Percentiles rank a stretch among this genome's conserved stretches.
Conservation (phyloP, 805 yeast species). For the Suhomyces prunicola region DNA sequence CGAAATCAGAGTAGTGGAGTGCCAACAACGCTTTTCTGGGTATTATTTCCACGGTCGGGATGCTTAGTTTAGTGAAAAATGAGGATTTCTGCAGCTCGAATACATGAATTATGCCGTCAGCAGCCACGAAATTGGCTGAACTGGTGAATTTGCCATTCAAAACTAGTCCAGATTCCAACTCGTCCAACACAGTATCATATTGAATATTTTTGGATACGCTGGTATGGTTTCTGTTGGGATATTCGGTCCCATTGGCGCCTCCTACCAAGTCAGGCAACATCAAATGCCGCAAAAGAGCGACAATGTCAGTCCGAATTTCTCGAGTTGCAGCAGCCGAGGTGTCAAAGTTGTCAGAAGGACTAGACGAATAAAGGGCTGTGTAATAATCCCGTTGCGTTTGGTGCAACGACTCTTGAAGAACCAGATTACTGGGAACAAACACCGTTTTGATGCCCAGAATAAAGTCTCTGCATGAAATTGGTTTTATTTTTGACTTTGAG, state of each 20-base stretch:
- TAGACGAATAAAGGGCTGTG: slow-evolving; percentile 20
- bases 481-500: slow-evolving; percentile 4
- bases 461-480: slow-evolving; percentile 25
- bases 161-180: slow-evolving; percentile 9
- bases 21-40: slow-evolving; percentile 39
- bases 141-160: slow-evolving; percentile 20
- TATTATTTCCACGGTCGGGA: slow-evolving; percentile 23
- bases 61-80: slow-evolving; percentile 20
- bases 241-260: slow-evolving; percentile 28
- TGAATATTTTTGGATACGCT: slow-evolving; percentile 9
- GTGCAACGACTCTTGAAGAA: slow-evolving; percentile 23
- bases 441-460: slow-evolving; percentile 25
- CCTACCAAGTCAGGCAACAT: slow-evolving; percentile 25
- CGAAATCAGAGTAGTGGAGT: slow-evolving; percentile 55
- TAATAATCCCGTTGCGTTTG: slow-evolving; percentile 27
- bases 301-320: slow-evolving; percentile 30
- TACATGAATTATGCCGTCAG: slow-evolving; percentile 36
- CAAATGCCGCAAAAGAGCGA: slow-evolving; percentile 22
- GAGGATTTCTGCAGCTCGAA: slow-evolving; percentile 15
- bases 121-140: slow-evolving; percentile 15
- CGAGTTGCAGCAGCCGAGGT: slow-evolving; percentile 30
- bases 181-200: slow-evolving; percentile 13
- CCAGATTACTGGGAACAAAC: slow-evolving; percentile 34
- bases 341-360: slow-evolving; percentile 10
- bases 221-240: slow-evolving; percentile 11